Percentiles rank a stretch among this genome's conserved stretches.
These are phyloP conservation scores for Kwoniella botswanensis DNA, from an alignment of 768 basidiomycete genomes.

Conservation along the genomic window DNA sequence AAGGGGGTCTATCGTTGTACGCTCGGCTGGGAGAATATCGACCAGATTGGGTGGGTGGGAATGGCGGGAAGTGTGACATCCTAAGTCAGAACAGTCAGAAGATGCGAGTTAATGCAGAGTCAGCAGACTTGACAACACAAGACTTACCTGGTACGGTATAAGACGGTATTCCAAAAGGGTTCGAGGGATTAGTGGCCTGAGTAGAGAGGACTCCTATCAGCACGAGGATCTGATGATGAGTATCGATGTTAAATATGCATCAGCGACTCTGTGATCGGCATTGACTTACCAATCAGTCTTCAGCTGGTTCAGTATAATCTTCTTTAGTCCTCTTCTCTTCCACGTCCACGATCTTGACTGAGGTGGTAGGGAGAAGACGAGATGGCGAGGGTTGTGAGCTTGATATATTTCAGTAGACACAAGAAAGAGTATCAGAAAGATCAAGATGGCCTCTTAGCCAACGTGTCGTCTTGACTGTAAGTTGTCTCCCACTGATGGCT, in stretches of 20 bases:
- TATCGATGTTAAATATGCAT: neutral
- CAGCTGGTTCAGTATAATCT: neutral
- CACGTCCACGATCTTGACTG: neutral
- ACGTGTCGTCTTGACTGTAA: too few relatives aligned
- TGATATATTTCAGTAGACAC: too few relatives aligned
- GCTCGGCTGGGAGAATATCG: constrained; percentile 46
- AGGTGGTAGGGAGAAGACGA: neutral
- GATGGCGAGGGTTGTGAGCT: neutral
- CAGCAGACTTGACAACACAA: too few relatives aligned
- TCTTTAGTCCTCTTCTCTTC: too few relatives aligned
- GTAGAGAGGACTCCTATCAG: neutral
- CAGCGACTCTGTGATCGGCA: neutral
- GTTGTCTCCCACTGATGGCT: too few relatives aligned
- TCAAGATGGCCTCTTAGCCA: too few relatives aligned
- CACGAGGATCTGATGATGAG: neutral
- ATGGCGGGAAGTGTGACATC: constrained; percentile 45
- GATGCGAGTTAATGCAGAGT: too few relatives aligned
- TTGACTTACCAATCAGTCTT: neutral
- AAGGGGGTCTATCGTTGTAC: constrained; percentile 35
- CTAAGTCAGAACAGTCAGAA: neutral
- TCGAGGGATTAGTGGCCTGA: neutral
- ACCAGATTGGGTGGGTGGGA: constrained; percentile 33
- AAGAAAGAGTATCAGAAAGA: too few relatives aligned
- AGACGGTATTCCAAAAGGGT: neutral
- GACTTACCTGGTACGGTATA: too few relatives aligned